Base-by-base conservation (phyloP, 164 flowering plant genomes). In the Magnolia changhungtana region DNA sequence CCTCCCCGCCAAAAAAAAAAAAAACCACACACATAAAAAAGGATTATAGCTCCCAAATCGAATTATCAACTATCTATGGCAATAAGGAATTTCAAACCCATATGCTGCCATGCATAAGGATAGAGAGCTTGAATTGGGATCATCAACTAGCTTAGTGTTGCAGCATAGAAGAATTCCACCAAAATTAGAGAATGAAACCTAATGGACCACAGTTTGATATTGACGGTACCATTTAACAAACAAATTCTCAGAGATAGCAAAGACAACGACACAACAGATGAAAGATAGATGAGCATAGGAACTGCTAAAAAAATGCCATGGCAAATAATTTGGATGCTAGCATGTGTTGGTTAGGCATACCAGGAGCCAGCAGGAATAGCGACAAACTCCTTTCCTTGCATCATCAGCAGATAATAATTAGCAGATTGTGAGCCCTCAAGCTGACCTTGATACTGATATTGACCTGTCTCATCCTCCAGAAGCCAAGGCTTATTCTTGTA, bases 351-450 rank as follows among this genome's bases (percentile, higher is more conserved):
- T 37, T 64, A 63, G 50, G 29, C 86, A 78, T 89, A 93, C 99
- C 97, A 96, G 58, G 97, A 96, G 74, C 94, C 98, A 80, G 99
- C 99, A 77, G 99, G 99, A 72, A 92, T 90, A 50, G 98, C 99
- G 78, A 85, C 85, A 86, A 92, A 96, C 78, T 96, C 99, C 85
- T 89, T 94, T 63, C 91, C 94, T 77, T 94, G 94, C 88, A 85
- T 67, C 91, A 91, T 83, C 71, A 96, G 84, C 24, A 96, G 86
- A 79, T 92, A 96, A 83, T 94, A 96, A 61, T 88, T 89, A 52
- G 99, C 97, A 58, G 92, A 86, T 64, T 94, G 97, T 73, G 98
- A 77, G 65, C 99, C 99, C 86, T 96, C 99, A 76, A 91, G 94
- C 21, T 84, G 94, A 76, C 99, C 99, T 16, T 91, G 92, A 81